Base-by-base conservation (phyloP, 441 rosid genomes). In the Gossypium laxum region DNA sequence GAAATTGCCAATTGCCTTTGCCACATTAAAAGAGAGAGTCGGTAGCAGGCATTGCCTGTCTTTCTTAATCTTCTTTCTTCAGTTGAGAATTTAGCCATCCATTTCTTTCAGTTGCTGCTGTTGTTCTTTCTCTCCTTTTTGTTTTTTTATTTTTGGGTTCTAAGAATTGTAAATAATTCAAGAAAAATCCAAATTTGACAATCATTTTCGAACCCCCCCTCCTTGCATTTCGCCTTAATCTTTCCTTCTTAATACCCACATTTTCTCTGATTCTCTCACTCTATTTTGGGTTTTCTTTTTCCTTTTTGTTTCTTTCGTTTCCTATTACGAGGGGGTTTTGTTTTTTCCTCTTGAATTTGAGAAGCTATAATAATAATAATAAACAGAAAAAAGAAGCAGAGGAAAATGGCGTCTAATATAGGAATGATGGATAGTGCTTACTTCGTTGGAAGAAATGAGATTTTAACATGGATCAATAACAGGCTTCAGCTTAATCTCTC, bases 371-470 rank as follows among this genome's bases (percentile, higher is more conserved):
- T 17, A 6, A 32, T 19, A 19, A 54, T 21, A 21, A 21, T 21
- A 21, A 21, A 28, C 2, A 54, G 22, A 12, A 8, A 50, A 48
- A 34, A 0, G 14, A n/a, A 66, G 28, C 17, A 68, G 43, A 60
- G 69, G 6, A 18, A 48, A 5, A 17, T 94, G 99, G 91, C 97
- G 18, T 74, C 91, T 45, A 90, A 85, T 68, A 92, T 92, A 8
- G 99, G 99, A 43, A 94, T 89, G 87, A 94, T 94, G 98, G 98
- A 90, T 76, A 84, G 94, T 82, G 98, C 96, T 0, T 94, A 94
- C 83, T 94, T 94, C 61, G 99, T 94, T 15, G 99, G 99, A 34
- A 86, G 99, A 79, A 90, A 87, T 79, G 99, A 94, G 89, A 73
- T 94, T 59, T 78, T 94, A 52, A 81, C 90, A 6, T 92, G 99